These are phyloP conservation scores for Corniculantispora saksenae DNA, from an alignment of 2,329 filamentous ascomycete species.

Conservation along the genomic window DNA sequence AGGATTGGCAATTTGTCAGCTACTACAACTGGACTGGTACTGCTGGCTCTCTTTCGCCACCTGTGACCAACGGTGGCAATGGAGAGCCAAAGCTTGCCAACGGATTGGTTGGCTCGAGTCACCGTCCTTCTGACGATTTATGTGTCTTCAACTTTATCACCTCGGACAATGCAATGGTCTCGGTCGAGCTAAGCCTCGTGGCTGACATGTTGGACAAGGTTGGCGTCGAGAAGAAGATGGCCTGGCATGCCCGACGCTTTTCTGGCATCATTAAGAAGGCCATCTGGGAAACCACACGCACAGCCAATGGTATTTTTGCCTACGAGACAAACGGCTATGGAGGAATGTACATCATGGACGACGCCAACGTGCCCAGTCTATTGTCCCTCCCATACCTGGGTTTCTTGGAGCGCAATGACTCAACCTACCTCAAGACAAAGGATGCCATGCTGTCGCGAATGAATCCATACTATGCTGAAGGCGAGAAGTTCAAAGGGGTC, in stretches of 20 bases:
- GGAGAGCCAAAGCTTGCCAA: slow-evolving; percentile 78
- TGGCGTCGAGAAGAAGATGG: slow-evolving; percentile 68
- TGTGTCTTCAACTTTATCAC: slow-evolving; percentile 66
- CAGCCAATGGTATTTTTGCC: slow-evolving; percentile 65
- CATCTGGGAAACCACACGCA: slow-evolving; percentile 50
- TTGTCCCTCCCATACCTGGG: slow-evolving; percentile 66
- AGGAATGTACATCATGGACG: slow-evolving; percentile 66
- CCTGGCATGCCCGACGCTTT: slow-evolving; percentile 39
- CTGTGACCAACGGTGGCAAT: slow-evolving; percentile 66
- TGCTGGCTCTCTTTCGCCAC: slow-evolving; percentile 27
- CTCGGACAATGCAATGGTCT: slow-evolving; percentile 40
- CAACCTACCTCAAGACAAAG: slow-evolving; percentile 76
- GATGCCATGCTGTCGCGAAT: slow-evolving; percentile 72
- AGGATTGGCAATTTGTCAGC: slow-evolving; percentile 29
- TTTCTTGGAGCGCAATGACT: slow-evolving; percentile 58
- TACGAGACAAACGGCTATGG: slow-evolving; percentile 79
- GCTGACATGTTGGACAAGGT: slow-evolving; percentile 65
- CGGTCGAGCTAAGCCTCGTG: slow-evolving; percentile 55
- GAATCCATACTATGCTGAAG: slow-evolving; percentile 70
- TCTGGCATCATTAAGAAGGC: slow-evolving; percentile 69
- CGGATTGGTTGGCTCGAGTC: slow-evolving; percentile 76
- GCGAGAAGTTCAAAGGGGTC: slow-evolving; percentile 28
- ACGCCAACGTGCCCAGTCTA: slow-evolving; percentile 69
- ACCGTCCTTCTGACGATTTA: slow-evolving; percentile 81
- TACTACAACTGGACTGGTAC: slow-evolving; percentile 34